These are phyloP conservation scores for Yamadazyma taylorii DNA, from an alignment of 1,139 yeast genomes.

Conservation along the genomic window DNA sequence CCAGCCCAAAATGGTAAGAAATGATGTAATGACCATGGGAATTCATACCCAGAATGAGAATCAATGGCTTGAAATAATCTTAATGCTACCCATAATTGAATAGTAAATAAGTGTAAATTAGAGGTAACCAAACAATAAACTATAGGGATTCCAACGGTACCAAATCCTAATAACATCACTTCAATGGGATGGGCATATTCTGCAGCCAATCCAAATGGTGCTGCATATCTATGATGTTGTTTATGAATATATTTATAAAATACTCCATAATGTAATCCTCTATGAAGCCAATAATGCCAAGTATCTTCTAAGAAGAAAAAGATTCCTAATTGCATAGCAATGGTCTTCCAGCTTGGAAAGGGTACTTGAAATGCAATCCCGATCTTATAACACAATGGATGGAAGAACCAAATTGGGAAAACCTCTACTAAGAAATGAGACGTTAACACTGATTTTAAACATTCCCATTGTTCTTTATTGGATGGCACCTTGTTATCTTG, in stretches of 20 bases:
- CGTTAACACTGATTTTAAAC: slow-evolving; percentile 43
- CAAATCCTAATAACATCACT: slow-evolving; percentile 45
- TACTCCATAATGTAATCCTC: slow-evolving; percentile 47
- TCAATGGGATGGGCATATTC: slow-evolving; percentile 52
- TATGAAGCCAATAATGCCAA: slow-evolving; percentile 51
- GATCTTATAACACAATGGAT: slow-evolving; percentile 41
- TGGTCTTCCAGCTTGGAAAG: slow-evolving; percentile 34
- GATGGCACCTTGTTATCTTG: slow-evolving; percentile 80
- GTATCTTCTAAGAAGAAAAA: slow-evolving; percentile 47
- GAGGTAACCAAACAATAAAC: slow-evolving; percentile 38
- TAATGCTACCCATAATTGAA: slow-evolving; percentile 42
- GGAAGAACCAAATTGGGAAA: slow-evolving; percentile 51
- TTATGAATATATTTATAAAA: slow-evolving; percentile 50
- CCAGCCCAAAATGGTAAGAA: slow-evolving; percentile 97
- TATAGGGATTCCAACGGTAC: slow-evolving; percentile 50
- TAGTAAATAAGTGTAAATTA: slow-evolving; percentile 44
- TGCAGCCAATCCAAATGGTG: slow-evolving; percentile 51
- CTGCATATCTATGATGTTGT: slow-evolving; percentile 51
- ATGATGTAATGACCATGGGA: slow-evolving; percentile 93
- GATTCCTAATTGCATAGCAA: slow-evolving; percentile 33
- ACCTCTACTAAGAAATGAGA: slow-evolving; percentile 49
- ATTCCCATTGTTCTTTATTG: slow-evolving; percentile 71
- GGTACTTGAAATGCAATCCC: slow-evolving; percentile 41
- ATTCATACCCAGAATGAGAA: slow-evolving; percentile 95
- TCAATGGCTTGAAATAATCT: slow-evolving; percentile 89